Evolutionary conservation across 2,329 filamentous ascomycete species (phyloP), one percentile per base, ranked within the genome.

Genomic region (Metarhizium brunneum): DNA sequence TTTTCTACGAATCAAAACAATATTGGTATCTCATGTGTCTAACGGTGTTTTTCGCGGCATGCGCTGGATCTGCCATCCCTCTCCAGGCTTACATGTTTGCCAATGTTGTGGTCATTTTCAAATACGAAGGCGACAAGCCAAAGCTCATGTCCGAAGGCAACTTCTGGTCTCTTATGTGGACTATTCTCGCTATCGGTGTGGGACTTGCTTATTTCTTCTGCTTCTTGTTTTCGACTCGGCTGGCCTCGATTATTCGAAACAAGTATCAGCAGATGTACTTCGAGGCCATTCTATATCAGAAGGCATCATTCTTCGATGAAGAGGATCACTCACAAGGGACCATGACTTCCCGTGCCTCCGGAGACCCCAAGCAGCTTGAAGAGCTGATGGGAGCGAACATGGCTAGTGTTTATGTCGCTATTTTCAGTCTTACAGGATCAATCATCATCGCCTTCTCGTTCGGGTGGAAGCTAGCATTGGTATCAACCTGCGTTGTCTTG

Each of bases 401-500:
- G 76, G 78, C 83, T 2, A 76, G 88, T 60, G 77, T 82, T 2
- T 76, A 76, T 57, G 80, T 85, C 20, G 82, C 85, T 8, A 64
- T 86, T 25, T 85, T 89, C 65, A 86, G 81, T 51, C 69, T 92
- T 3, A 62, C 82, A 8, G 87, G 86, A 0, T 82, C 81, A 7
- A 69, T 89, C 14, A 73, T 78, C 47, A 86, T 92, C 53, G 78
- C 85, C 1, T 90, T 89, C 62, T 74, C 78, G 4, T 90, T 86
- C 65, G 85, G 86, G 1, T 92, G 88, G 88, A 92, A 90, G 66
- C 75, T 92, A 8, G 82, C 85, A 0, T 71, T 90, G 0, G 84
- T 92, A 0, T 78, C 81, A 0, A 72, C 84, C 8, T 86, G 83
- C 61, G 81, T 87, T 8, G 78, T 80, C 6, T 68, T 81, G 54